phyloP scores from a whole-genome alignment of 352 stramenopile genomes.

The Thalassiosira sp. region DNA sequence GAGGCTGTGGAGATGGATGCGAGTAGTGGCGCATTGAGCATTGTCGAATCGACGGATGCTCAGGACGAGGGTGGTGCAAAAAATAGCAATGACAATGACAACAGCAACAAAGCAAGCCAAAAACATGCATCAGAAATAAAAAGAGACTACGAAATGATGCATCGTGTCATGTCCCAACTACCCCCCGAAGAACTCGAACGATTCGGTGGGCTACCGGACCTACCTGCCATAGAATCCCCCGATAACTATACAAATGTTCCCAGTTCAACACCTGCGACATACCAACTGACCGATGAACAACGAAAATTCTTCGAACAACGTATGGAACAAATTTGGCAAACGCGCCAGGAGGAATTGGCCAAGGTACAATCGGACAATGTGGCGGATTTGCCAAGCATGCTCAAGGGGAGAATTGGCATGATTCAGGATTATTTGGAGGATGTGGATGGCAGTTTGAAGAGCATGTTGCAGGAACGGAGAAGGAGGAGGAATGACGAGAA shows the following conservation, averaged over 20 bases:
- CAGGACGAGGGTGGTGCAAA: not conserved
- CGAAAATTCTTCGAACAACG: constrained; percentile 55
- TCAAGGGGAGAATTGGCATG: constrained; percentile 59
- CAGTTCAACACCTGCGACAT: not conserved
- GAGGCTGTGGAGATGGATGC: constrained; percentile 2
- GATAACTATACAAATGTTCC: not conserved
- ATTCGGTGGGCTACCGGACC: constrained; percentile 61
- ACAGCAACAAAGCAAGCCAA: not conserved
- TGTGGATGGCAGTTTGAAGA: constrained; percentile 20
- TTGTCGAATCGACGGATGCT: constrained; percentile 5
- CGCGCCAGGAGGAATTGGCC: constrained; percentile 63
- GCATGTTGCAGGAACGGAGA: constrained; percentile 13
- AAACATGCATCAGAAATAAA: too few relatives aligned
- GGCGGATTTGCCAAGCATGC: constrained; percentile 71
- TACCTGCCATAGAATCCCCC: constrained; percentile 44
- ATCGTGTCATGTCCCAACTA: constrained; percentile 73
- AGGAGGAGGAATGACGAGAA: constrained; percentile 7
- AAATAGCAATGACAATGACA: constrained; percentile 2
- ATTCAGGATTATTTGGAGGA: constrained; percentile 68
- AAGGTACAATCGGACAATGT: constrained; percentile 54
- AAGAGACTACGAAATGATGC: constrained; percentile 76
- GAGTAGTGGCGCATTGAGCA: constrained; percentile 20
- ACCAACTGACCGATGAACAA: constrained; percentile 34
- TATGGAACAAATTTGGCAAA: constrained; percentile 75
- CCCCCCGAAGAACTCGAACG: constrained; percentile 68